Percentiles rank a stretch among this genome's conserved stretches.
phyloP scores from a whole-genome alignment of 352 stramenopile species.

The Pythium vanterpoolii region DNA sequence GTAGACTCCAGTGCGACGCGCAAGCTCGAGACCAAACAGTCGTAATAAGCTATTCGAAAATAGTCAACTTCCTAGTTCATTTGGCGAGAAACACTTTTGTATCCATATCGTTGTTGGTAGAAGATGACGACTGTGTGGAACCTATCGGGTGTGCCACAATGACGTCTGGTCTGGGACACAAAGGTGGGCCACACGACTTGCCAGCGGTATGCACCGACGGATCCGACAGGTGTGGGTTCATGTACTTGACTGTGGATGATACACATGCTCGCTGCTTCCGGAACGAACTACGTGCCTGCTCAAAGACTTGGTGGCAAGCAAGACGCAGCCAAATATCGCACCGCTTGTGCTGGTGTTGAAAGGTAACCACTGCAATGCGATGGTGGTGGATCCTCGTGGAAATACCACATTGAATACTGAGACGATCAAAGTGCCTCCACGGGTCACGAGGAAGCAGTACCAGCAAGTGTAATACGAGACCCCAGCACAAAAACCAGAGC shows the following conservation, averaged over 20 bases:
- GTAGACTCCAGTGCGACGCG: slow-evolving; percentile 4
- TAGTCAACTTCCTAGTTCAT: not conserved
- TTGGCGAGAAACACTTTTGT: too few species aligned
- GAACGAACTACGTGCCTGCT: not conserved
- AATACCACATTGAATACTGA: not conserved
- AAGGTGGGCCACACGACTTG: not conserved
- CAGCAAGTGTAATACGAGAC: too few species aligned
- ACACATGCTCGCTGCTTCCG: not conserved
- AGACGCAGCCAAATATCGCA: not conserved
- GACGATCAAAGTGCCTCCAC: not conserved
- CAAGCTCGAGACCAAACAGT: slow-evolving; percentile 4
- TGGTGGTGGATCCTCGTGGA: not conserved
- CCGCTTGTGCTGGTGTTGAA: not conserved
- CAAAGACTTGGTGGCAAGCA: not conserved
- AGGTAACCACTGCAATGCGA: not conserved
- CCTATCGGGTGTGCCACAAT: not conserved
- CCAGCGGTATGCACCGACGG: not conserved
- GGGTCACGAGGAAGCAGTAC: not conserved
- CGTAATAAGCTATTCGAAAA: not conserved
- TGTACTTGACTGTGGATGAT: not conserved
- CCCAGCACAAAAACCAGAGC: too few species aligned
- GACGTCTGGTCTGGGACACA: not conserved
- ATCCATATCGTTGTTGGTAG: slow-evolving; percentile 10
- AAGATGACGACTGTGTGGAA: not conserved
- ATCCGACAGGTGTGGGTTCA: not conserved